These are phyloP conservation scores for Penicillium decumbens DNA, from an alignment of 2,329 filamentous ascomycete genomes.

Conservation along the genomic window DNA sequence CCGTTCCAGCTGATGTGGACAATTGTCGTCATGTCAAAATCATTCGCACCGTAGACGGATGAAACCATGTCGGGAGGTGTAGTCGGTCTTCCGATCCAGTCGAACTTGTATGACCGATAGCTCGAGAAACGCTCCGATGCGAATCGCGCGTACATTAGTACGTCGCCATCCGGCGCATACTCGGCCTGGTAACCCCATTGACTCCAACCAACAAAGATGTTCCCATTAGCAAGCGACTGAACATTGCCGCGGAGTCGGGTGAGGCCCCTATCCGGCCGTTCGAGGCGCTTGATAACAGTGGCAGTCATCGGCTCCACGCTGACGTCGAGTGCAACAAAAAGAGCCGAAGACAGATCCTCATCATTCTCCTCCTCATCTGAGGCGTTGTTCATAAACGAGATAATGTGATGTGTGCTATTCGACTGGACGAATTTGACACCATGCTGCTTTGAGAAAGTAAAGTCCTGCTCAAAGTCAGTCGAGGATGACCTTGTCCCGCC, in stretches of 20 bases:
- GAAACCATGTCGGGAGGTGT: slow-evolving; percentile 26
- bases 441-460: slow-evolving; percentile 34
- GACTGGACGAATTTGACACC: slow-evolving; percentile 29
- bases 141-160: slow-evolving; percentile 32
- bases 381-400: slow-evolving; percentile 32
- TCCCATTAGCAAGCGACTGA: slow-evolving; percentile 30
- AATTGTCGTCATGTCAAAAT: slow-evolving; percentile 19
- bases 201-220: slow-evolving; percentile 33
- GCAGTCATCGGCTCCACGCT: slow-evolving; percentile 21
- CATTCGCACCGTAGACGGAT: slow-evolving; percentile 21
- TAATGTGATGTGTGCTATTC: slow-evolving; percentile 24
- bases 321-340: slow-evolving; percentile 26
- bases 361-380: slow-evolving; percentile 20
- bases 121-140: slow-evolving; percentile 27
- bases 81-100: slow-evolving; percentile 29
- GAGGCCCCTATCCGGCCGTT: slow-evolving; percentile 28
- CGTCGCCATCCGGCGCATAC: slow-evolving; percentile 22
- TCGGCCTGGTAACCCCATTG: slow-evolving; percentile 30
- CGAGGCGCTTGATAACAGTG: slow-evolving; percentile 20
- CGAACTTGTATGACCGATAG: slow-evolving; percentile 37
- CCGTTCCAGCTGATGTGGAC: slow-evolving; percentile 35
- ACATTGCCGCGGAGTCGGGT: slow-evolving; percentile 31
- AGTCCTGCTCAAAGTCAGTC: slow-evolving; percentile 25
- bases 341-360: slow-evolving; percentile 22
- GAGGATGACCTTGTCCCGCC: slow-evolving; percentile 24